Conservation (phyloP, 257 asterid genomes). For the Eucommia ulmoides region DNA sequence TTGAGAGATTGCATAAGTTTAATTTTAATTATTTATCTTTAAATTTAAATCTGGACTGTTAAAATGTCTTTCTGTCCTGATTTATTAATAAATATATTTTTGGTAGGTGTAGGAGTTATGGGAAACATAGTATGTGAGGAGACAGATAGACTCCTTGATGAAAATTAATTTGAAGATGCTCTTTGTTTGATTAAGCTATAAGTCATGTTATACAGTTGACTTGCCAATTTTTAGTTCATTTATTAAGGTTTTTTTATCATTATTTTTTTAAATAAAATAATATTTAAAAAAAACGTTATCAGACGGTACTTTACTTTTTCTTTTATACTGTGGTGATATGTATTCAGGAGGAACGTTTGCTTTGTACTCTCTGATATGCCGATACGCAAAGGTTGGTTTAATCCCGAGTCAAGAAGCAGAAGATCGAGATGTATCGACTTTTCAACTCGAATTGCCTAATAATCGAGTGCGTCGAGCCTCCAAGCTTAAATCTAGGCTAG, state of each 20-base stretch:
- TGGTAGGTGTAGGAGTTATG: too few species aligned
- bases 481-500: conserved; percentile 23
- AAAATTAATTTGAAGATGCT: too few species aligned
- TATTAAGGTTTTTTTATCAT: not conserved
- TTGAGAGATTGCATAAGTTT: too few species aligned
- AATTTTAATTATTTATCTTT: too few species aligned
- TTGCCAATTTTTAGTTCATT: not conserved
- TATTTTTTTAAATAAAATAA: not conserved
- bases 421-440: conserved; percentile 41
- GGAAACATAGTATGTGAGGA: too few species aligned
- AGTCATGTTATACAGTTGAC: not conserved
- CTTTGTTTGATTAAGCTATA: not conserved
- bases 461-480: conserved; percentile 21
- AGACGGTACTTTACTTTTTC: not conserved
- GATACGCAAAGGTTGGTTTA: conserved; percentile 45
- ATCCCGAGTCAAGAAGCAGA: conserved; percentile 38
- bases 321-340: not conserved
- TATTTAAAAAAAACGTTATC: not conserved
- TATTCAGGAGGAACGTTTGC: conserved; percentile 67
- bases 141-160: too few species aligned
- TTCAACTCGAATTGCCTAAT: conserved; percentile 23
- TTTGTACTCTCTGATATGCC: conserved; percentile 49
- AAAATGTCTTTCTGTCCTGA: too few species aligned
- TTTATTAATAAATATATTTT: too few species aligned
- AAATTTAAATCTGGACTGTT: too few species aligned